Evolutionary conservation across 2,329 filamentous ascomycete species (phyloP), one percentile per base, ranked within the genome.

Genomic region (Erysiphe pulchra): DNA sequence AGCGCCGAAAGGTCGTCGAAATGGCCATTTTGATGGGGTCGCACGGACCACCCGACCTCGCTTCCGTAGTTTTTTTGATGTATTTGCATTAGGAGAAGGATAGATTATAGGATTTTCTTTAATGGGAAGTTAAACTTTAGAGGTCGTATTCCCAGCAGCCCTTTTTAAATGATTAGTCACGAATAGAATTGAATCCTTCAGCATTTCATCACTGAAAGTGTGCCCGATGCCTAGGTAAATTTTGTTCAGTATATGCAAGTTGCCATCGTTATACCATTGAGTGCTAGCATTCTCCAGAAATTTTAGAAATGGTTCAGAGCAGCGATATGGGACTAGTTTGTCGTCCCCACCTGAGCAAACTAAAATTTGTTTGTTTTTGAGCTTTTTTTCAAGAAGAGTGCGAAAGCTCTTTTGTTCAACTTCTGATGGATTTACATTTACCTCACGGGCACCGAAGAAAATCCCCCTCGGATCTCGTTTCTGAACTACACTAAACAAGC

Each of bases 401-500:
- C 62, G 60, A 13, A 75, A 53, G 2, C 65, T 62, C 8, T 61
- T 58, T 39, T 65, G 61, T 41, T 70, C 64, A 1, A 58, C 53
- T 2, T 58, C 47, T 1, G 58, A 48, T 0, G 61, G 57, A 7
- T 33, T 34, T 8, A 41, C 5, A 2, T 33, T 47, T 42, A 69
- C 55, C 4, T 59, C 48, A 0, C 54, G 54, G 1, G 67, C 64
- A 41, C 71, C 70, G 5, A 92, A 75, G 10, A 93, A 61, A 7
- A 90, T 63, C 1, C 72, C 77, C 17, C 78, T 80, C 0, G 87
- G 85, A 54, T 98, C 90, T 48, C 69, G 72, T 46, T 68, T 69
- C 18, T 68, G 62, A 30, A 84, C 71, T 0, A 73, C 68, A 1
- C 68, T 61, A 1, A 86, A 62, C 7, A 94, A 68, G 0, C 73